Evolutionary conservation across 345 rosid species (phyloP).

Genomic region (Boechera stricta): DNA sequence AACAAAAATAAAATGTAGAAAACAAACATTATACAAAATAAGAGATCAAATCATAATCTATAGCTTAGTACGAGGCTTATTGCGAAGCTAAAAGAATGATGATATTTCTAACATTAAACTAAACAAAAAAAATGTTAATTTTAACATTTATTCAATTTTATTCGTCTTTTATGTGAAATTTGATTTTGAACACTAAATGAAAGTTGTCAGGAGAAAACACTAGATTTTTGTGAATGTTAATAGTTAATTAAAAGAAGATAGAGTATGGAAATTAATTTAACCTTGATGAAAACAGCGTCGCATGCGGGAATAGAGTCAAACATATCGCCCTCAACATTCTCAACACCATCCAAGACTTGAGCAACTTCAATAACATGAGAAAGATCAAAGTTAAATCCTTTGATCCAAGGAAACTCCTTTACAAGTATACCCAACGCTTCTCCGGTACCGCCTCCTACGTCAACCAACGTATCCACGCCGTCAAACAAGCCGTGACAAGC

Average conservation of each 20-base stretch:
- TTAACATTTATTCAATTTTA: not conserved
- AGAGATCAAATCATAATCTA: too few species aligned
- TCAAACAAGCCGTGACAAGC: slow-evolving; percentile 61
- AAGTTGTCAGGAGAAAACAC: not conserved
- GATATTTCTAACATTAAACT: not conserved
- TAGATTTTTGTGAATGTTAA: not conserved
- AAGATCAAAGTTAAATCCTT: slow-evolving; percentile 74
- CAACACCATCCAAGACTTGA: slow-evolving; percentile 51
- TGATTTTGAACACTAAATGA: not conserved
- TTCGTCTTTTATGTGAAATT: not conserved
- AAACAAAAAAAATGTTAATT: not conserved
- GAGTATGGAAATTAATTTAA: slow-evolving; percentile 27
- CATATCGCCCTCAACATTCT: slow-evolving; percentile 73
- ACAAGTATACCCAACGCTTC: slow-evolving; percentile 55
- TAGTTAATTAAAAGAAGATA: slow-evolving; percentile 1
- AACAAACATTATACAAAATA: too few species aligned
- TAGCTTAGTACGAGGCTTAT: slow-evolving; percentile 10
- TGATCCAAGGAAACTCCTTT: slow-evolving; percentile 64
- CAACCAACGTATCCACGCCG: slow-evolving; percentile 61
- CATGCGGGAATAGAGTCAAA: slow-evolving; percentile 63
- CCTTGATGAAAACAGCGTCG: slow-evolving; percentile 67
- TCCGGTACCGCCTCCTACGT: slow-evolving; percentile 80
- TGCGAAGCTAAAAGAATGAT: not conserved
- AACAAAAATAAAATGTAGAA: too few species aligned
- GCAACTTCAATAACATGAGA: slow-evolving; percentile 67